Evolutionary conservation across 1,284 basidiomycete species (phyloP), one percentile per base, ranked within the genome.

Genomic region (Moesziomyces sp.): DNA sequence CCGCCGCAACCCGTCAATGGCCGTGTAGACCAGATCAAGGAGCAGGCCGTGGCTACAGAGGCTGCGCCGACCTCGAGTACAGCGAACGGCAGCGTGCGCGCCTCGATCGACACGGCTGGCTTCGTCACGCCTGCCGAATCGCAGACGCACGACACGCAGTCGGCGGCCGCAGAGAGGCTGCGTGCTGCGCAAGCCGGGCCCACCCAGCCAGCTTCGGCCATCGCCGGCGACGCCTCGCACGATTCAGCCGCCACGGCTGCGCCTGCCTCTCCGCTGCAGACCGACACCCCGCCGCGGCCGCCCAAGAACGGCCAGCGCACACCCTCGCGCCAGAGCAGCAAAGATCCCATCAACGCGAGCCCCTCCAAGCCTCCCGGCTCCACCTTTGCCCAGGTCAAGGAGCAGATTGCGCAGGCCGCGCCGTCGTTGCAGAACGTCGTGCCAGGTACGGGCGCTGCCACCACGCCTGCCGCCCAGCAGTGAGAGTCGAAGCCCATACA

Each of bases 301-400:
- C 61, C 61, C n/a, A 68, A 65, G 48, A 67, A 67, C 49, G 70
- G 45, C 1, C 53, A 59, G 40, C 56, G 70, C 46, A 60, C 70
- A 3, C 64, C 64, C 26, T 74, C 71, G 45, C 60, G 71, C 44
- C 65, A 74, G 35, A 68, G 43, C 58, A 74, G 71, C 46, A 40
- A 53, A 19, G 71, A 68, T 6, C 51, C 53, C 14, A 60, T 64
- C 61, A 46, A 43, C 40, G n/a, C 18, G 24, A 42, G 28, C 23
- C 34, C 49, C 28, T 34, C 30, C 50, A 61, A 61, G 43, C 46
- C 46, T 23, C 42, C 48, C 42, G 51, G 47, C 55, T 38, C 55
- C 40, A 44, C 47, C 11, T 35, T 50, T n/a, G 19, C 23, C 10
- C 23, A 21, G 6, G 2, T 48, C 28, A 23, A 53, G 19, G 7